phyloP scores from a whole-genome alignment of 208 protist species.

The Porcisia deanei region DNA sequence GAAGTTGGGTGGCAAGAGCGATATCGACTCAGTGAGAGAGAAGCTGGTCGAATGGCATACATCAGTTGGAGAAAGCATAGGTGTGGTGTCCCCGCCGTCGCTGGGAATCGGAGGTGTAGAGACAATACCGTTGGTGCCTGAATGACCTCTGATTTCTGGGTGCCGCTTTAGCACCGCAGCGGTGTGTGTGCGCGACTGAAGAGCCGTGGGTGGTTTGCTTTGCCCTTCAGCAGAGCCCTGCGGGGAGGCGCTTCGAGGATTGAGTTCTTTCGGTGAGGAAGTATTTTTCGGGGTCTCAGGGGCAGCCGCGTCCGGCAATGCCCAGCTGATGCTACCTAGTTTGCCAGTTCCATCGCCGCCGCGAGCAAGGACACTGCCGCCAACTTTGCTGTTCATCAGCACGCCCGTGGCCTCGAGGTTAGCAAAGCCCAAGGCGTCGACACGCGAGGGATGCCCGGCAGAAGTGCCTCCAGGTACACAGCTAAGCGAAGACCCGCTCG shows the following conservation, averaged over 20 bases:
- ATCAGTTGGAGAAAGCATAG: neutral
- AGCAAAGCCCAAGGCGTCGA: conserved; percentile 2
- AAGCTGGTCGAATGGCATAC: neutral
- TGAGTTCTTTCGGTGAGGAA: neutral
- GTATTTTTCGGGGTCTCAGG: neutral
- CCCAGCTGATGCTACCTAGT: conserved; percentile 22
- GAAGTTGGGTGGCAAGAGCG: neutral
- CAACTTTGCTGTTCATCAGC: neutral
- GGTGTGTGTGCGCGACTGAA: neutral
- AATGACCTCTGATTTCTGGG: neutral
- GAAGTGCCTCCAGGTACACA: neutral
- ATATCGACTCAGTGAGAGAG: conserved; percentile 3
- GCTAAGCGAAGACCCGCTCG: neutral
- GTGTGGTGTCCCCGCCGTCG: neutral
- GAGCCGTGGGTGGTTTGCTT: no score
- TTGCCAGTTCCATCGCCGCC: neutral
- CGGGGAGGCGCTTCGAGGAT: neutral
- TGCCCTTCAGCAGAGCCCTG: neutral
- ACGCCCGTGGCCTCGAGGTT: conserved; percentile 1
- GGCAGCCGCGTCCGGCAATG: neutral
- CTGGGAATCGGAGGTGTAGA: neutral
- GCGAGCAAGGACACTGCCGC: neutral
- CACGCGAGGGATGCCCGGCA: neutral
- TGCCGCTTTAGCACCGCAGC: neutral
- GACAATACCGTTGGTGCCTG: neutral